Base-by-base conservation (phyloP, 352 stramenopile species). In the Phytophthora colocasiae region DNA sequence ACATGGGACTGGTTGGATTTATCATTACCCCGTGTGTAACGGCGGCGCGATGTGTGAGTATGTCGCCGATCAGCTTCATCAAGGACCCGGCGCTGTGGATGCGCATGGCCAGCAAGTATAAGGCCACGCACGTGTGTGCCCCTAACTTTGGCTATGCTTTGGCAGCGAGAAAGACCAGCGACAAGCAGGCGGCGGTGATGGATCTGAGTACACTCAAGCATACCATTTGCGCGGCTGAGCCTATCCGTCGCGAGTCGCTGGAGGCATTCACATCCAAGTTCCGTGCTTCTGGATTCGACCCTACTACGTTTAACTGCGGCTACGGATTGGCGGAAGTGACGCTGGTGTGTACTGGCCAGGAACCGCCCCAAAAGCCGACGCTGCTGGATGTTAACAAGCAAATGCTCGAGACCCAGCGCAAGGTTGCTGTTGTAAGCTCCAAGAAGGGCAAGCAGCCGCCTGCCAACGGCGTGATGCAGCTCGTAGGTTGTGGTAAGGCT, bases 21-120 rank as follows among this genome's bases (percentile, higher is more conserved):
- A 92, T 92, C 62, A 79, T 95, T 55, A 79, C 73, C 27, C 84
- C 86, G 5, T 86, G 75, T 27, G 60, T 89, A 49, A 85, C 66
- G 7, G 78, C 65, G 26, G 82, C 80, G 14, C 77, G 77, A 43
- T 93, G 85, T 59, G 83, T 93, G 34, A 88, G 80, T 39, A 93
- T 93, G 83, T 95, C 87, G 55, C 87, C 87, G 9, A 88, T 92
- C 51, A 91, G 82, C 44, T 95, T 95, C 64, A 93, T 95, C 71
- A 93, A 93, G 61, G 84, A 95, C 70, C 87, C 87, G 1, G 71
- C 77, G 12, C 64, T 95, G 31, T 95, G 87, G 87, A 93, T 95
- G 80, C 82, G 83, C 17, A 84, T 77, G 10, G 81, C 75, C 9
- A 81, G 77, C 51, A 85, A 87, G 69, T 93, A 95, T 76, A 85